Evolutionary conservation across 805 yeast species (phyloP), one percentile per base, ranked within the genome.

Genomic region (Ogataea kodamae): DNA sequence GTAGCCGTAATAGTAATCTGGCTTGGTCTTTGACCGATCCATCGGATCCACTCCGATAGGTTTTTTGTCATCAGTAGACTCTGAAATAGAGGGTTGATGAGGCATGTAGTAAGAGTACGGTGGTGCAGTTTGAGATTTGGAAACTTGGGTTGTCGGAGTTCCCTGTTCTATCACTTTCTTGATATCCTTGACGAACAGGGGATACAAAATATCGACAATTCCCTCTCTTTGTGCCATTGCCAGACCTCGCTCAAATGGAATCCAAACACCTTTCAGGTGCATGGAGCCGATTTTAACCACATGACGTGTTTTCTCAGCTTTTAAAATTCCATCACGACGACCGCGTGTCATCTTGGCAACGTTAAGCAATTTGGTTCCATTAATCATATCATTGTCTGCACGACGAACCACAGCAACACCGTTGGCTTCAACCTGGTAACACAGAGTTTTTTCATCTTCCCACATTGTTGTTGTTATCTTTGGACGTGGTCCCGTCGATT

Each of bases 181-280:
- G 46, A 78, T 78, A 54, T 78, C 84, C 50, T 81, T 73, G 28
- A 78, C 84, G 52, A 75, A 75, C 30, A 75, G 57, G 3, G 81
- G 81, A 46, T 75, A 75, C 30, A 75, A 54, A 24, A 69, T 54
- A 46, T 75, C 80, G 14, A 74, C 77, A 31, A 75, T 78, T 22
- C 76, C 76, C 54, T 78, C 85, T 35, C 80, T 64, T 56, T 78
- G 80, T 9, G 84, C 84, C 72, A 78, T 70, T 22, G 79, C 76
- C 22, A 78, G 57, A 3, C 85, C 86, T 35, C 85, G 62, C 50
- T 78, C 85, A 54, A 78, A 78, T 5, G 86, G 86, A 33, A 78
- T 78, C 86, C 86, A 78, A 22, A 78, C 86, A 28, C 86, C 86
- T 53, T 78, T 78, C 43, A 78, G 62, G 54, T 78, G 81, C 84